Base-by-base conservation (phyloP, 805 yeast genomes). In the Candida maris region DNA sequence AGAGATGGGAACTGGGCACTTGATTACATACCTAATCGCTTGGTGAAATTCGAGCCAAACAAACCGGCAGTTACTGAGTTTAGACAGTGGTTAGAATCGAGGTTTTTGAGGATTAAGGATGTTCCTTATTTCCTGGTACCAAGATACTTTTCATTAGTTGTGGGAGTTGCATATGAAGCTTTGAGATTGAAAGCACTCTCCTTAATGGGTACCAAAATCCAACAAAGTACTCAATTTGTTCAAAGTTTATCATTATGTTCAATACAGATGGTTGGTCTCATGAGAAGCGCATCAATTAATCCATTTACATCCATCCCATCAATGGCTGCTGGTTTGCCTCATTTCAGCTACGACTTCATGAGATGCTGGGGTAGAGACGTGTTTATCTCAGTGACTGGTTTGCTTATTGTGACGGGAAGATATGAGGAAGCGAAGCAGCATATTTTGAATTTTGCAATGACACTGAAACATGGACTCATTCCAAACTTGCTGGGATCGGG, bases 301-400 rank as follows among this genome's bases (percentile, higher is more conserved):
- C 94, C 97, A 2, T 65, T 64, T 27, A 63, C 68, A 8, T 63
- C 69, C 28, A 73, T 79, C 12, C 84, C 95, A 2, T 76, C 85
- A 27, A 69, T 91, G 75, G 96, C 97, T 12, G 98, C 98, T 2
- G 98, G 97, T 1, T 70, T 91, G 42, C 98, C 98, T 2, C 97
- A 88, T 61, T 91, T 91, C 64, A 81, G 93, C 56, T 75, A 73
- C 40, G 87, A 83, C 46, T 89, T 84, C 60, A 88, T 91, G 96
- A 73, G 98, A 59, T 87, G 96, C 57, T 91, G 98, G 98, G 98
- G 98, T 16, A 75, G 98, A 55, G 98, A 91, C 61, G 95, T 88
- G 1, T 93, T 93, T 57, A 82, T 91, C 30, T 75, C 96, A 0
- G 70, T 84, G 28, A 69, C 96, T 42, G 98, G 98, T 0, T 67